Evolutionary conservation across 305 asterid genomes (phyloP).

Genomic region (Fraxinus xanthoxyloides): DNA sequence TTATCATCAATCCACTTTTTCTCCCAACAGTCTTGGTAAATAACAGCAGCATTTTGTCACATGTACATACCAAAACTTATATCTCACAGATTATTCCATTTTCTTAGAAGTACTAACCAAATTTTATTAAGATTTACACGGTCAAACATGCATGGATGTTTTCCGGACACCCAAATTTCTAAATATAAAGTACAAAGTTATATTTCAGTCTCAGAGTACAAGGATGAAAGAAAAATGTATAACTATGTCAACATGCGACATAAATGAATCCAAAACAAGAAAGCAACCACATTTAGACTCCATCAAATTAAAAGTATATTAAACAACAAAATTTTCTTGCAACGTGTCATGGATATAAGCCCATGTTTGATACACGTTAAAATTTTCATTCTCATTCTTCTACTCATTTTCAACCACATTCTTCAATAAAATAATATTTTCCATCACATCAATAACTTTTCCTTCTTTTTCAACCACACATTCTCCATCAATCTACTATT

Average conservation of each 20-base stretch:
- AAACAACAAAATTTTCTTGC: not conserved
- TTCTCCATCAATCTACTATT: too few species aligned
- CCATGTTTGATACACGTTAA: too few species aligned
- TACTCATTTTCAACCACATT: too few species aligned
- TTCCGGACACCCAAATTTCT: not conserved
- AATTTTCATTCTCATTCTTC: too few species aligned
- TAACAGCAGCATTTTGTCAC: not conserved
- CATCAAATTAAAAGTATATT: not conserved
- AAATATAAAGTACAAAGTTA: not conserved
- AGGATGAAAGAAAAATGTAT: not conserved
- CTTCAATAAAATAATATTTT: too few species aligned
- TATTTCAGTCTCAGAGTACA: not conserved
- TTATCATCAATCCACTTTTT: not conserved
- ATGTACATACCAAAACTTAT: not conserved
- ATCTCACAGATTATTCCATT: not conserved
- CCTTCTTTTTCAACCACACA: too few species aligned
- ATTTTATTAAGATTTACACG: not conserved
- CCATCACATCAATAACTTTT: too few species aligned
- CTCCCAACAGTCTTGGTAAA: not conserved
- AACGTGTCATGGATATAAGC: not conserved
- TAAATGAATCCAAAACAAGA: not conserved
- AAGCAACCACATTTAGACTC: not conserved
- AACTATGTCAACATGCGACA: not conserved
- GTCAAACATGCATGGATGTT: slow-evolving; percentile 1
- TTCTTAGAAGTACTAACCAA: not conserved